Evolutionary conservation across 202 grass and related monocot species (phyloP), one percentile per base, ranked within the genome.

Genomic region (Thinopyrum obtusiflorum): DNA sequence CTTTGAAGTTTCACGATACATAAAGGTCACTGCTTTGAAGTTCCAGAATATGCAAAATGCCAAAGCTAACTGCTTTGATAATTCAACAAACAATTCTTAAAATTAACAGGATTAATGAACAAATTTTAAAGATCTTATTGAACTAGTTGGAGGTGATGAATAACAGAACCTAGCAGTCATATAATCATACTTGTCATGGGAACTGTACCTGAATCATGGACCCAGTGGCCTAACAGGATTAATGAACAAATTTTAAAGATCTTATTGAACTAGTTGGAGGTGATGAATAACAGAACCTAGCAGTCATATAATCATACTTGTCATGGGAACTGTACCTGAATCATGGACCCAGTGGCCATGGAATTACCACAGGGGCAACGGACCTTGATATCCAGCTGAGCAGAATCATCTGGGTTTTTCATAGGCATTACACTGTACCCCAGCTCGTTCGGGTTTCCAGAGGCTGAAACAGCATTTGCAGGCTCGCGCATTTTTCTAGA

Each of bases 321-420:
- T 69, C 29, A 37, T 61, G 36, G 46, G 33, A 75, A 46, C 15
- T 72, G 25, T 82, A 86, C 88, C 83, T 83, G 73, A 66, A 86
- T 83, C 88, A 86, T 79, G 65, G 79, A 72, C 24, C 65, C 67
- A 67, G 33, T 83, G 46, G 35, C 46, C 46, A 83, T 83, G 32
- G 84, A 80, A 49, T 46, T 83, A 75, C 80, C 80, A 83, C 88
- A 87, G 42, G 80, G 88, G 68, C 88, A 90, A 61, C 75, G 29
- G 36, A 90, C 73, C 33, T 84, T 89, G 21, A 74, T 11, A 33
- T 68, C 61, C 80, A 79, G 55, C 59, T 61, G 59, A 80, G 44
- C 26, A 83, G 80, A 80, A 83, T 18, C 61, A 80, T 46, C 61
- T 68, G 68, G 11, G 25, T 90, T 90, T 36, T 73, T 86, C 79